Evolutionary conservation across 1,284 basidiomycete species (phyloP), one percentile per base, ranked within the genome.

Genomic region (Heliocybe sulcata): DNA sequence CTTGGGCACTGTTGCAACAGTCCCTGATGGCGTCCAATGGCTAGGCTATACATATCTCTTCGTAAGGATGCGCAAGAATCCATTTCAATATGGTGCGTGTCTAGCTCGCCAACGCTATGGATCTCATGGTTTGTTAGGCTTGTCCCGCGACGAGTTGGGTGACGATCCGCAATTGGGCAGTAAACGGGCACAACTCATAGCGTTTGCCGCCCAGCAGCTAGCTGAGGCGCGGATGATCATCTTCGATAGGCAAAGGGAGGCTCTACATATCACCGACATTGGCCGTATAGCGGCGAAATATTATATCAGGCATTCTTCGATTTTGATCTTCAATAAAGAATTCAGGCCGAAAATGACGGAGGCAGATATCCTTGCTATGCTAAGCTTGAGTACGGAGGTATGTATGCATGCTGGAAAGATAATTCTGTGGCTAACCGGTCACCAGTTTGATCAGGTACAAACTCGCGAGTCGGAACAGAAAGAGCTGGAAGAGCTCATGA

Each of bases 31-130:
- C 14, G 85, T 98, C 6, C 87, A 88, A 57, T 99, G 97, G 98
- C 77, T 99, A 45, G 92, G 95, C 11, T 99, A 98, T 67, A 99
- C 97, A 0, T 99, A 98, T 68, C 81, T 99, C 23, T 95, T 93
- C 65, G 96, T 98, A 1, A 83, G 97, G 47, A 97, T 99, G 94
- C 81, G 84, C 54, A 91, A 90, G 66, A 97, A 97, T 61, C 97
- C 96, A 0, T 83, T 90, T 60, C 77, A 91, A 53, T 99, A 99
- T 65, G 94, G 92, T 90, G 61, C 57, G 60, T 16, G 12, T 12
- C 19, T 26, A 16, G 12, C 29, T 29, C 10, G 29, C 49, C 27
- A 35, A 31, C 47, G 19, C n/a, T 48, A 45, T 16, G 33, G 54
- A 38, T 48, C 33, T 35, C 23, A 45, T 26, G 48, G 48, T n/a